Evolutionary conservation across 345 rosid species (phyloP).

Genomic region (Salix exigua): DNA sequence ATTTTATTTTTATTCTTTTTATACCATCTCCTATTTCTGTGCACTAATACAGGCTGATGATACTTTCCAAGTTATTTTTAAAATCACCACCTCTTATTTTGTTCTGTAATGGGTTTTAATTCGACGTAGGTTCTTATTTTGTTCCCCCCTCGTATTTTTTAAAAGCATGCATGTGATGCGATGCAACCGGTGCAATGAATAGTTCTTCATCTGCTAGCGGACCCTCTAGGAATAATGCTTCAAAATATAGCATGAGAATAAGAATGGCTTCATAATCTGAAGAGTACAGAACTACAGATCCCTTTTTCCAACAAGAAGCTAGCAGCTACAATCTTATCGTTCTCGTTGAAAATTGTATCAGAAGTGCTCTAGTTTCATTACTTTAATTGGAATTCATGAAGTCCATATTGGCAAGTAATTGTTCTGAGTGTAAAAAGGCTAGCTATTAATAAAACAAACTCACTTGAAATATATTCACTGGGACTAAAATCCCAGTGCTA

Average conservation of each 20-base stretch:
- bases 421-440: background rate
- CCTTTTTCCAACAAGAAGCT: background rate
- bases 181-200: no score
- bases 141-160: no score
- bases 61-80: no score
- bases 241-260: background rate
- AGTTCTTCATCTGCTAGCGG: no score
- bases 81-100: no score
- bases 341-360: background rate
- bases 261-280: background rate
- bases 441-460: background rate
- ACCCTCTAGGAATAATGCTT: no score
- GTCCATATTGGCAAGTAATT: background rate
- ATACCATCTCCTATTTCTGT: no score
- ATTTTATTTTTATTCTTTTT: no score
- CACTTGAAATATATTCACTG: constrained; percentile 13
- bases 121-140: no score
- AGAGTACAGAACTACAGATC: background rate
- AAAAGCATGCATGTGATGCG: no score
- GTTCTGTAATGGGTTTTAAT: no score
- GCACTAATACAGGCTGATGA: no score
- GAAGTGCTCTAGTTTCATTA: background rate
- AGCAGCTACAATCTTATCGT: background rate
- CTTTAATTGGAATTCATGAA: background rate
- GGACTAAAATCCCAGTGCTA: constrained; percentile 10